Base-by-base conservation (phyloP, 2,329 filamentous ascomycete genomes). In the Nigrospora osmanthi region DNA sequence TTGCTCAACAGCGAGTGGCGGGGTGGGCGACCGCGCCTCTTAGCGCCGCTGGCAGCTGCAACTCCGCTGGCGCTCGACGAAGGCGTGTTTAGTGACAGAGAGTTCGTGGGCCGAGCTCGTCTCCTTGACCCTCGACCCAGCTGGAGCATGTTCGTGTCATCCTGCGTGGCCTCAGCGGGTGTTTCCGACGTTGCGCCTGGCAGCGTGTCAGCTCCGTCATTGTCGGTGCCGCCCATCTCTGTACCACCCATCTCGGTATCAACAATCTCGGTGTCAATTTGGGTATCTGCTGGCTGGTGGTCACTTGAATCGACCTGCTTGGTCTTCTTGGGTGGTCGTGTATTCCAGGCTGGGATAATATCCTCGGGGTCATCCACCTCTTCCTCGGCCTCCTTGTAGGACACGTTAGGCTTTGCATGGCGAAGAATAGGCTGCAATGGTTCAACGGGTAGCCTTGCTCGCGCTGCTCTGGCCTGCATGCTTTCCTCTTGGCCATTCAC, bases 301-400 rank as follows among this genome's bases (percentile, higher is more conserved):
- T 7, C 23, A 28, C 23, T 28, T 7, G 23, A 11, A 6, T 37
- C 38, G 5, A 13, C 28, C 2, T 42, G 13, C n/a, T 49, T 16
- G 6, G 48, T 45, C n/a, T 52, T 54, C 3, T 47, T 48, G n/a
- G 38, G 37, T 1, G 47, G 48, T 13, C 47, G 44, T 34, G 46
- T 46, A 45, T 44, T 34, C 13, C 41, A 43, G 12, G 54, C 54
- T 35, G 43, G 51, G 39, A 67, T 45, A n/a, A 60, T 51, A 33
- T 71, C 66, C 11, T 72, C 61, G 14, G 69, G 69, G 31, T 76
- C 71, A 4, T 69, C 66, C 9, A 63, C 60, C 17, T 66, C 66
- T 10, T 76, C 68, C 30, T 73, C 72, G 1, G 65, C 56, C 40
- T 77, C 74, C 3, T 70, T 60, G 44, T 79, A 80, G 1, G 75